phyloP scores from a whole-genome alignment of 768 basidiomycete genomes.

The Boletellus sp. region DNA sequence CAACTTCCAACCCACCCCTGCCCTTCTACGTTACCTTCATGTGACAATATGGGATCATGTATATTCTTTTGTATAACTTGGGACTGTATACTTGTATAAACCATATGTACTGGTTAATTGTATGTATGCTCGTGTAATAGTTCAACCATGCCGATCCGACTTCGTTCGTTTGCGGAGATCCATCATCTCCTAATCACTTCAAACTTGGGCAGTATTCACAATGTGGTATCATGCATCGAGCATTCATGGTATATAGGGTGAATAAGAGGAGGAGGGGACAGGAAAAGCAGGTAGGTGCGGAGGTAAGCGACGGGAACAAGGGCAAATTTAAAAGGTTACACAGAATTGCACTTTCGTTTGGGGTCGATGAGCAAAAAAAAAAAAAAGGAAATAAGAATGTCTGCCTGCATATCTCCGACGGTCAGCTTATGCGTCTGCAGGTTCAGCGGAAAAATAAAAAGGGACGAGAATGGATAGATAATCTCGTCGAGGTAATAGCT shows the following conservation, averaged over 20 bases:
- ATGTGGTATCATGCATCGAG: neutral
- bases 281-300: neutral
- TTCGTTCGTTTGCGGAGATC: neutral
- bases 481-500: neutral
- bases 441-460: neutral
- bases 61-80: conserved; percentile 31
- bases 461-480: neutral
- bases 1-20: conserved; percentile 14
- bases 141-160: neutral
- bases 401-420: neutral
- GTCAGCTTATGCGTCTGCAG: neutral
- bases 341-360: neutral
- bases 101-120: conserved; percentile 14
- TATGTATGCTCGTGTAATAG: conserved; percentile 18
- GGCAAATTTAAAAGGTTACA: neutral
- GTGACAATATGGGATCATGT: conserved; percentile 29
- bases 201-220: neutral
- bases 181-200: too few species aligned
- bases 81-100: conserved; percentile 23
- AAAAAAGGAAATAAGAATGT: neutral
- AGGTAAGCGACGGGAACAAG: neutral
- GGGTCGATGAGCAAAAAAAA: neutral
- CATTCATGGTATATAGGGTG: neutral
- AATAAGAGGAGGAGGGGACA: neutral
- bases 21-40: conserved; percentile 15